A percentile compares a stretch with the other conserved stretches of the same genome.
phyloP scores from a whole-genome alignment of 1,284 basidiomycete species.

The Pyrrhoderma lamaoense region DNA sequence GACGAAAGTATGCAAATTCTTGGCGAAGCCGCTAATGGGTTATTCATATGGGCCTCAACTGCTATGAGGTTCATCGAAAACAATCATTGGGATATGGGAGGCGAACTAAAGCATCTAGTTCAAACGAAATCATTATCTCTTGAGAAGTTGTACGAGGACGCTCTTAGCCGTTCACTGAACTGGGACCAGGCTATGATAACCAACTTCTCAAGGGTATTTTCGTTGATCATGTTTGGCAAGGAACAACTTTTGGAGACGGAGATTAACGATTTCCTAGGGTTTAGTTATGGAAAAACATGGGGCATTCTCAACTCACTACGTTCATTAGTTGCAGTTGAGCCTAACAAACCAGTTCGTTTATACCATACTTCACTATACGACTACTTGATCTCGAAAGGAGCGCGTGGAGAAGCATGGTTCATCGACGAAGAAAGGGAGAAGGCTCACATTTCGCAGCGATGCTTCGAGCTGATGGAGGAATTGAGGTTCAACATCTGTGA shows the following conservation, averaged over 20 bases:
- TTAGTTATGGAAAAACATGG: too few relatives aligned
- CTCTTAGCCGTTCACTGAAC: not conserved
- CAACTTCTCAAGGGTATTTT: not conserved
- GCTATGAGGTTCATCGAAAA: not conserved
- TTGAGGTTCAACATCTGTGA: slow-evolving; percentile 51
- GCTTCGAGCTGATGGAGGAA: slow-evolving; percentile 19
- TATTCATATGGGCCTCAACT: slow-evolving; percentile 1
- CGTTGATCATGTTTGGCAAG: not conserved
- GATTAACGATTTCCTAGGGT: not conserved
- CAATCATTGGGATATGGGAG: too few relatives aligned
- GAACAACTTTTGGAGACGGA: not conserved
- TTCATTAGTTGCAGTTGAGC: not conserved
- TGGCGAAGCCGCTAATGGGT: not conserved
- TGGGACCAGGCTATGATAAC: not conserved
- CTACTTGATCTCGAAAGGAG: not conserved
- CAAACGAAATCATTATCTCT: too few relatives aligned
- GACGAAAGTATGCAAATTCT: not conserved
- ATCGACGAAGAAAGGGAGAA: not conserved
- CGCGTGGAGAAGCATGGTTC: not conserved
- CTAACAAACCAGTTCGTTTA: not conserved
- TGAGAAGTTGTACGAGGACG: not conserved
- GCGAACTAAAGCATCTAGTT: too few relatives aligned
- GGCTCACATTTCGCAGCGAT: not conserved
- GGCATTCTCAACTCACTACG: not conserved
- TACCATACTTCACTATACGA: not conserved